A percentile compares a stretch with the other conserved stretches of the same genome.
These are phyloP conservation scores for Pichia sporocuriosa DNA, from an alignment of 805 yeast genomes.

Conservation along the genomic window DNA sequence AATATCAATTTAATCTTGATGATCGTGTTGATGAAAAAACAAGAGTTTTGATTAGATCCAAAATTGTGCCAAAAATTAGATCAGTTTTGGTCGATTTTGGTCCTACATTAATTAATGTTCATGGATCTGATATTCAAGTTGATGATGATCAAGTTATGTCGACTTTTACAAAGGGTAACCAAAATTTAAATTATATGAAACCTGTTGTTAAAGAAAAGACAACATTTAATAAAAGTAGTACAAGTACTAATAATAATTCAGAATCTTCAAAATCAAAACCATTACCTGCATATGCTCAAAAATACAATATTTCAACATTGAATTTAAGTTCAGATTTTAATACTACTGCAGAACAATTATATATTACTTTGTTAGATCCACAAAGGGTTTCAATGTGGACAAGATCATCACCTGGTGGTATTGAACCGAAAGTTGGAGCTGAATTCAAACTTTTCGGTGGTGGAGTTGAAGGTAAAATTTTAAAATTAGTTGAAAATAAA, in stretches of 20 bases:
- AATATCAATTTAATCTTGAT: slow-evolving; percentile 74
- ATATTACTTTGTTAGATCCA: slow-evolving; percentile 67
- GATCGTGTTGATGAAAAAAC: slow-evolving; percentile 49
- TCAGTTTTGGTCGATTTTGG: slow-evolving; percentile 60
- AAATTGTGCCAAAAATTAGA: slow-evolving; percentile 67
- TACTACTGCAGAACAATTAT: slow-evolving; percentile 83
- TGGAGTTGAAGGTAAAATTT: slow-evolving; percentile 65
- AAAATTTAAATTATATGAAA: slow-evolving; percentile 26
- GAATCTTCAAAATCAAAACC: slow-evolving; percentile 3
- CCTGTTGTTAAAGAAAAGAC: slow-evolving; percentile 26
- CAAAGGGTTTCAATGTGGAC: slow-evolving; percentile 88
- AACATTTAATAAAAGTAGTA: slow-evolving; percentile 19
- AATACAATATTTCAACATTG: slow-evolving; percentile 74
- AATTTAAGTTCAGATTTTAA: slow-evolving; percentile 75
- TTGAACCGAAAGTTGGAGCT: slow-evolving; percentile 55
- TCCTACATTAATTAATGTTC: slow-evolving; percentile 60
- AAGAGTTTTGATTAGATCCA: slow-evolving; percentile 40
- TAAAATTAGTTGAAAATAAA: slow-evolving; percentile 51
- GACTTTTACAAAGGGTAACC: slow-evolving; percentile 45
- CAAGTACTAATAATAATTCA: slow-evolving; percentile 9
- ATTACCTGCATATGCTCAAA: slow-evolving; percentile 36
- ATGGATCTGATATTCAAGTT: slow-evolving; percentile 85
- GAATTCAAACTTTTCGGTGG: slow-evolving; percentile 79
- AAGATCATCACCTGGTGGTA: slow-evolving; percentile 52
- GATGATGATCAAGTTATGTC: slow-evolving; percentile 60